These are phyloP conservation scores for Linanthus parryae DNA, from an alignment of 148 eudicot genomes.

Conservation along the genomic window DNA sequence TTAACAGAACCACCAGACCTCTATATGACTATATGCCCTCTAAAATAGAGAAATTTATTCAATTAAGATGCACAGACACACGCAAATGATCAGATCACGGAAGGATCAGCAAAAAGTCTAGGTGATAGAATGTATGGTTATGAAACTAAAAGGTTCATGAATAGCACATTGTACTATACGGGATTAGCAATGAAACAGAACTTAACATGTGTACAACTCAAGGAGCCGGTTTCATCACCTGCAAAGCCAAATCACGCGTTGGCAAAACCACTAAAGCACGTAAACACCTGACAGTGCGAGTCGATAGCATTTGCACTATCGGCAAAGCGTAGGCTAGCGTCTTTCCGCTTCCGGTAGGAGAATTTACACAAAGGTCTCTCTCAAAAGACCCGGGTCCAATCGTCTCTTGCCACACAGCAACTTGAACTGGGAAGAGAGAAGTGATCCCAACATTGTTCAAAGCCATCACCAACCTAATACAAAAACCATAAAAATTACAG, in stretches of 20 bases:
- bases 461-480: constrained; percentile 56
- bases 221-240: constrained; percentile 33
- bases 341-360: constrained; percentile 97
- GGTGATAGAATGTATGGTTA: no score
- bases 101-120: no score
- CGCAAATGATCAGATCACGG: no score
- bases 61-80: no score
- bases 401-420: constrained; percentile 94
- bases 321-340: constrained; percentile 89
- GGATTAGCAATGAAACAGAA: no score
- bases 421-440: constrained; percentile 90
- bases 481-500: constrained; percentile 6
- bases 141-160: no score
- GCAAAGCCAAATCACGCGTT: constrained; percentile 88
- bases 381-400: constrained; percentile 91
- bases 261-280: constrained; percentile 93
- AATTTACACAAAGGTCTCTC: constrained; percentile 84
- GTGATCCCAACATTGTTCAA: constrained; percentile 50
- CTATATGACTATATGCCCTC: no score
- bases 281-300: constrained; percentile 58
- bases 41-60: no score
- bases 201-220: no score
- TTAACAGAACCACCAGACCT: no score
- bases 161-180: no score
- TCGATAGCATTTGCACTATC: constrained; percentile 68